Base-by-base conservation (phyloP, 768 basidiomycete genomes). In the Amyloporia xantha region DNA sequence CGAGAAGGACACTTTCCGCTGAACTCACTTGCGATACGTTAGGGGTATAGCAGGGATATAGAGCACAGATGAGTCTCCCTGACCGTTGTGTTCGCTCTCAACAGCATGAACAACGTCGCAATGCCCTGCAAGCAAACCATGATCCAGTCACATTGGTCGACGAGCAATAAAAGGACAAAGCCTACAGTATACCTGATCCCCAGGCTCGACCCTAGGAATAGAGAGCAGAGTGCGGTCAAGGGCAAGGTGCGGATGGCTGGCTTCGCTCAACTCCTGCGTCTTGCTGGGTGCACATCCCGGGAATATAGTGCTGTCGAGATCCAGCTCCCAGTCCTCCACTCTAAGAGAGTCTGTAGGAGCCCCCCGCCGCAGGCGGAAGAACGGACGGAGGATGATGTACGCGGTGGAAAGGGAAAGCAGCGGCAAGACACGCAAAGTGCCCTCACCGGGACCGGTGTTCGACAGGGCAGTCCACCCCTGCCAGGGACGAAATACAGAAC, bases 11-110 rank as follows among this genome's bases (percentile, higher is more conserved):
- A 15, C 9, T 7, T n/a, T n/a, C n/a, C n/a, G 40, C 10, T 24
- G 23, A 21, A 47, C 56, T 41, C 20, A 63, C 58, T 61, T 86
- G 51, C 71, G 66, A 3, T 76, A 73, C 2, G 84, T 87, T 35
- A 77, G 66, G 0, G 85, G 86, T 2, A 82, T 78, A 3, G 86
- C 79, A 2, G 82, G 80, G 44, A 89, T 88, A 53, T 90, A 90
- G 74, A 89, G 80, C 41, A 87, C 86, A 48, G 78, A 76, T 25
- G 82, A 82, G 54, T 81, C 79, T 39, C 56, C 67, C 0, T 59
- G 51, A 1, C 83, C 83, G 1, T 64, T 71, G 61, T 85, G 81
- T 49, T 78, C 73, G 41, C 49, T 30, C 51, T 75, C 75, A 33
- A 77, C 73, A 3, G 73, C 67, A 55, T 77, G 75, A 2, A 77